These are phyloP conservation scores for Fusarium burgessii DNA, from an alignment of 2,329 filamentous ascomycete genomes.

Conservation along the genomic window DNA sequence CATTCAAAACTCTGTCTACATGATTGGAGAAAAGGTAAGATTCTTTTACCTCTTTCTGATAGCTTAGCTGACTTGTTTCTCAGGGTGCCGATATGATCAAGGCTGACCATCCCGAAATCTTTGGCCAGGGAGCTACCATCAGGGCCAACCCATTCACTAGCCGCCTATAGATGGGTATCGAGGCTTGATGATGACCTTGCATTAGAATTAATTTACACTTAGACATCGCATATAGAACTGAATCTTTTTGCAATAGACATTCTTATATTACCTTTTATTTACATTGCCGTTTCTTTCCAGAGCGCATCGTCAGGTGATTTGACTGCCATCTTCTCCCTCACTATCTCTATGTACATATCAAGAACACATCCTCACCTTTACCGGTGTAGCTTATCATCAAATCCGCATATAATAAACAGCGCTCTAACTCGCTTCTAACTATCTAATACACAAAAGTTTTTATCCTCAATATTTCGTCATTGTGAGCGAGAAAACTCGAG, in stretches of 20 bases:
- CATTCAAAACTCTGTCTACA: constrained; percentile 71
- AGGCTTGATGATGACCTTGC: accelerated
- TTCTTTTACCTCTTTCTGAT: accelerated
- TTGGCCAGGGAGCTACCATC: background rate
- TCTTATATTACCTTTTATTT: background rate
- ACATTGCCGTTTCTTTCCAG: background rate
- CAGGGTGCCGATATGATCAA: constrained; percentile 8
- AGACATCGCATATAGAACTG: background rate
- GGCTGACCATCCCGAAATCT: background rate
- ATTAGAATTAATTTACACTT: background rate
- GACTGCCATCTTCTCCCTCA: background rate
- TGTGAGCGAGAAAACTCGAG: background rate
- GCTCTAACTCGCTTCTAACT: no score
- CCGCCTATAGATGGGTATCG: background rate
- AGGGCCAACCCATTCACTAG: background rate
- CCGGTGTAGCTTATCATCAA: no score
- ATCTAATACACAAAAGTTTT: no score
- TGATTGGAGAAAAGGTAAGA: constrained; percentile 65
- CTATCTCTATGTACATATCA: background rate
- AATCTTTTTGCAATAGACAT: accelerated
- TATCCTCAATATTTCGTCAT: background rate
- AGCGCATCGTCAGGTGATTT: no score
- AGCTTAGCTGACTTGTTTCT: background rate
- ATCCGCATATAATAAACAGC: no score
- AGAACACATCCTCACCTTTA: no score